A percentile compares a stretch with the other conserved stretches of the same genome.
phyloP scores from a whole-genome alignment of 108 stramenopile species.

The Cyclotella kingstonii region DNA sequence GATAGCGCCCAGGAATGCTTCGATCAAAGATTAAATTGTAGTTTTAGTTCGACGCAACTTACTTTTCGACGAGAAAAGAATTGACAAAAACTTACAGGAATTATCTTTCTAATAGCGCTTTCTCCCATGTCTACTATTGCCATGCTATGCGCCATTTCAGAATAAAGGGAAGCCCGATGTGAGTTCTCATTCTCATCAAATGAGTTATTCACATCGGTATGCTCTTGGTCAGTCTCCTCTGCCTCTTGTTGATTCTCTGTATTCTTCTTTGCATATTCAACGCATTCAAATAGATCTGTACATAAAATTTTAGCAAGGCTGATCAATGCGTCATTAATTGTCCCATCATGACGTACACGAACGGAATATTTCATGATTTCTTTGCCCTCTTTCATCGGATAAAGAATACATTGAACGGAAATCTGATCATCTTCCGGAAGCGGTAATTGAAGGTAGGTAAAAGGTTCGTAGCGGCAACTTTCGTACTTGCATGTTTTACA shows the following conservation, averaged over 20 bases:
- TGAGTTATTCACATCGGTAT: slow-evolving; percentile 15
- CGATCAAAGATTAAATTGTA: not conserved
- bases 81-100: slow-evolving; percentile 56
- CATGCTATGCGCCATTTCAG: slow-evolving; percentile 65
- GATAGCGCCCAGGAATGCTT: slow-evolving; percentile 77
- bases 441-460: slow-evolving; percentile 87
- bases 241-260: slow-evolving; percentile 3
- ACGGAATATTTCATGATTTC: slow-evolving; percentile 74
- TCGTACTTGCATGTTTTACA: slow-evolving; percentile 94
- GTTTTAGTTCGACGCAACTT: not conserved
- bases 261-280: slow-evolving; percentile 13
- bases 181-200: slow-evolving; percentile 20
- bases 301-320: slow-evolving; percentile 62
- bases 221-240: slow-evolving; percentile 16
- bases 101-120: slow-evolving; percentile 76
- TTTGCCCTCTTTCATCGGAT: slow-evolving; percentile 46
- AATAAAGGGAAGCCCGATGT: slow-evolving; percentile 24
- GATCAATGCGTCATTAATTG: slow-evolving; percentile 70
- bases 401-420: slow-evolving; percentile 63
- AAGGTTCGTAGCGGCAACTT: slow-evolving; percentile 97
- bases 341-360: slow-evolving; percentile 74
- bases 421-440: slow-evolving; percentile 91
- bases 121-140: slow-evolving; percentile 84
- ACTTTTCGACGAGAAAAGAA: not conserved
- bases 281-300: slow-evolving; percentile 41